These are phyloP conservation scores for Pseudomicrostroma phylloplanum DNA, from an alignment of 1,284 basidiomycete genomes.

Conservation along the genomic window DNA sequence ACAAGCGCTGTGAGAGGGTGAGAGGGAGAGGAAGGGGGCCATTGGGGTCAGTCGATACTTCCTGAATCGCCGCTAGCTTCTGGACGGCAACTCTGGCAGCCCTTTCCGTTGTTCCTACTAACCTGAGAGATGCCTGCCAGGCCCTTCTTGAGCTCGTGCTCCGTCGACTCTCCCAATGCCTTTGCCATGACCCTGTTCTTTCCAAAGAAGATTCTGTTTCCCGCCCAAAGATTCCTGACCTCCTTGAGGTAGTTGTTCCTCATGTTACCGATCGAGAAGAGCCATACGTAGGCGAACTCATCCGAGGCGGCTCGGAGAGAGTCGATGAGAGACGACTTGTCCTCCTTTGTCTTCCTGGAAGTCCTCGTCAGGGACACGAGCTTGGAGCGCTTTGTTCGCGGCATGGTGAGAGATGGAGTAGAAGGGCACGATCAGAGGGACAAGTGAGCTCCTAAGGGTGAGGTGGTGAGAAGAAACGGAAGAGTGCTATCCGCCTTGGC, in stretches of 20 bases:
- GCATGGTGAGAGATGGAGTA: conserved; percentile 33
- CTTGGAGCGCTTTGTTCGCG: conserved; percentile 51
- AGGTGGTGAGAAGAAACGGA: too few species aligned
- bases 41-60: conserved; percentile 10
- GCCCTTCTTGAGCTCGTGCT: conserved; percentile 77
- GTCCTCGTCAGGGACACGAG: conserved; percentile 56
- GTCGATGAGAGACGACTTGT: conserved; percentile 76
- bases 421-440: too few species aligned
- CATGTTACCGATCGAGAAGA: conserved; percentile 91
- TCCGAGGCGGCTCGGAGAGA: conserved; percentile 60
- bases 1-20: conserved; percentile 64
- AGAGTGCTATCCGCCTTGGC: too few species aligned
- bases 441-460: too few species aligned
- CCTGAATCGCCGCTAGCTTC: neutral
- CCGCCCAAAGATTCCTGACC: conserved; percentile 86
- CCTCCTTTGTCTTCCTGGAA: conserved; percentile 58
- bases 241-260: conserved; percentile 90
- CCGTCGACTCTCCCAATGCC: conserved; percentile 79
- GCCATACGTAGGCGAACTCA: conserved; percentile 88
- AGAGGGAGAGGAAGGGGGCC: neutral
- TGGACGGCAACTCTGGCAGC: neutral
- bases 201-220: conserved; percentile 74
- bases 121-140: conserved; percentile 74
- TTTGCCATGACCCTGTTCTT: conserved; percentile 89
- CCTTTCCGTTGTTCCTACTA: conserved; percentile 41